Conservation (phyloP, 192 early-diverging fungal genomes). For the Cladochytrium replicatum region DNA sequence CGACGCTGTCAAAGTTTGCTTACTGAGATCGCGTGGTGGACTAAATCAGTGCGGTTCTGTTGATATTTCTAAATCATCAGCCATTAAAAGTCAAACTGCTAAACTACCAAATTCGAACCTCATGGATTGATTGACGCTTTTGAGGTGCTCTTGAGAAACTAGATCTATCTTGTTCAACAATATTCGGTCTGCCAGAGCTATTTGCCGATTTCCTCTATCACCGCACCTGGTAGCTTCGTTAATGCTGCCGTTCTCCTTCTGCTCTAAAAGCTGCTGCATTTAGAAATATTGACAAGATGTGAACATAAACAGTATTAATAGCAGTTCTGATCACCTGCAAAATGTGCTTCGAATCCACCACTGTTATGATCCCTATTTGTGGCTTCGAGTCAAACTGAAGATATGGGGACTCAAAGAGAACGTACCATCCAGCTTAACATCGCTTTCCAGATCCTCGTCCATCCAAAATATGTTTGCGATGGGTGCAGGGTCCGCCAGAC, state of each 20-base stretch:
- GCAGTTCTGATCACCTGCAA: too few relatives aligned
- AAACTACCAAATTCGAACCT: background rate
- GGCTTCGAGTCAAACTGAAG: background rate
- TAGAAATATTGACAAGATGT: too few relatives aligned
- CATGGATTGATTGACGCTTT: conserved; percentile 28
- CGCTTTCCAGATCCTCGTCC: conserved; percentile 83
- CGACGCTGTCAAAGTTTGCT: too few relatives aligned
- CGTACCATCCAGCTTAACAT: conserved; percentile 74
- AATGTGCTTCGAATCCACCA: conserved; percentile 73
- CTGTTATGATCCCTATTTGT: conserved; percentile 55
- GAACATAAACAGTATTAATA: too few relatives aligned
- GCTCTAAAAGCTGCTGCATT: conserved; percentile 40
- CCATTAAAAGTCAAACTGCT: background rate
- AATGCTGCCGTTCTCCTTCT: conserved; percentile 47
- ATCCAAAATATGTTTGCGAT: conserved; percentile 97
- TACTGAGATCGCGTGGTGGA: conserved; percentile 26
- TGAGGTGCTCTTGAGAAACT: conserved; percentile 20
- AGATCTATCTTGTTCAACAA: conserved; percentile 82
- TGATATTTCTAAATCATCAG: conserved; percentile 25
- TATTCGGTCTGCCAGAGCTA: conserved; percentile 82
- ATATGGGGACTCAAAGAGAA: background rate
- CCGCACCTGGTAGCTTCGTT: conserved; percentile 73
- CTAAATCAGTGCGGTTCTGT: conserved; percentile 37
- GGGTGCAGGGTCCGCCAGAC: conserved; percentile 89
- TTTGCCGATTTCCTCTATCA: conserved; percentile 41